Percentiles rank a stretch among this genome's conserved stretches.
Evolutionary conservation across 129 eudicot genomes (phyloP).

Genomic region (Erigeron canadensis): DNA sequence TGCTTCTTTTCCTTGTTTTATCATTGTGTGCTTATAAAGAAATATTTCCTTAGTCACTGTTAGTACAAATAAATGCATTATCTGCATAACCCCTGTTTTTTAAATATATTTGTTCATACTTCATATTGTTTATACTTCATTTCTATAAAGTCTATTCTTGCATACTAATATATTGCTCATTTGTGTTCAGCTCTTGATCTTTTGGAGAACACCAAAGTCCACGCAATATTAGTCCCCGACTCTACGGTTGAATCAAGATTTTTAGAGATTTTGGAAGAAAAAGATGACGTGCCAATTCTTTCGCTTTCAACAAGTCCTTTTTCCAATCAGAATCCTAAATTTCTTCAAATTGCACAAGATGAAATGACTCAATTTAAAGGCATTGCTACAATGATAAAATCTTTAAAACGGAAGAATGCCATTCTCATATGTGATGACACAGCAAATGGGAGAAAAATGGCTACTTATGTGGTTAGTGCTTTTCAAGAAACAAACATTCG

Average conservation of each 20-base stretch:
- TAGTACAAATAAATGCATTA: too few species aligned
- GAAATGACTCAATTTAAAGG: slow-evolving; percentile 38
- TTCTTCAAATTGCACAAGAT: slow-evolving; percentile 20
- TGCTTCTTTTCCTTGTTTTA: background rate
- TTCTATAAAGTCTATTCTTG: background rate
- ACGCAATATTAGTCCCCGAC: slow-evolving; percentile 32
- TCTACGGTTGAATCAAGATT: slow-evolving; percentile 30
- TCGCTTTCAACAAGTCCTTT: slow-evolving; percentile 28
- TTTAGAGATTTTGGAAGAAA: slow-evolving; percentile 24
- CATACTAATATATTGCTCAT: background rate
- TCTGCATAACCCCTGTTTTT: too few species aligned
- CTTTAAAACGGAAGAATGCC: slow-evolving; percentile 36
- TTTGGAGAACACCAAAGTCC: slow-evolving; percentile 30
- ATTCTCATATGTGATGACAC: slow-evolving; percentile 41
- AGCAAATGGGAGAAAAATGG: slow-evolving; percentile 44
- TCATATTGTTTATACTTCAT: background rate
- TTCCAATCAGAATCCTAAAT: slow-evolving; percentile 24
- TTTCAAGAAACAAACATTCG: slow-evolving; percentile 27
- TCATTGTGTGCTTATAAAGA: background rate
- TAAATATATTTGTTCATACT: background rate
- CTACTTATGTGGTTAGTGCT: slow-evolving; percentile 38
- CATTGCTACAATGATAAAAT: slow-evolving; percentile 30
- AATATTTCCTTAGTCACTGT: too few species aligned
- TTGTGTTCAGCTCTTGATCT: slow-evolving; percentile 31
- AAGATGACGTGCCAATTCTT: slow-evolving; percentile 39